Evolutionary conservation across 345 rosid genomes (phyloP).

Genomic region (Camelina sativa): DNA sequence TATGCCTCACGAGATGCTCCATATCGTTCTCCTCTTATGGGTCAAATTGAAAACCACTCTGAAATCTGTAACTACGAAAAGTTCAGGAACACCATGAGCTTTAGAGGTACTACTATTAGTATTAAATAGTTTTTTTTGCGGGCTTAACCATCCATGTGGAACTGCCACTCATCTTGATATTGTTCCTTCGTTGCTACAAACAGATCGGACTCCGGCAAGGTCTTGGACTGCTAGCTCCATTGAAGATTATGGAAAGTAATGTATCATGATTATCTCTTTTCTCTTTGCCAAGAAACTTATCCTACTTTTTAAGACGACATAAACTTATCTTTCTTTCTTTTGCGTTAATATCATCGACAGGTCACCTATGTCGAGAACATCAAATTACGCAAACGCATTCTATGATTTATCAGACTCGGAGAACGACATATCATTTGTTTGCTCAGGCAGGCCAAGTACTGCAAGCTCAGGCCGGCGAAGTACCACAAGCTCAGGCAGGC

Average conservation of each 20-base stretch:
- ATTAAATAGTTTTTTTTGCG: neutral
- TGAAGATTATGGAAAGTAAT: constrained; percentile 62
- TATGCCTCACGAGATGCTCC: constrained; percentile 69
- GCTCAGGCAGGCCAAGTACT: constrained; percentile 39
- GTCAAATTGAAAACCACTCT: constrained; percentile 53
- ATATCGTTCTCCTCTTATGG: constrained; percentile 60
- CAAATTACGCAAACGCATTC: constrained; percentile 47
- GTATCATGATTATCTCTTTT: constrained; percentile 29
- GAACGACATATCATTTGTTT: constrained; percentile 73
- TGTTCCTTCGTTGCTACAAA: constrained; percentile 27
- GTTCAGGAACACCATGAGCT: constrained; percentile 47
- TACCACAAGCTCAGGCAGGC: constrained; percentile 38
- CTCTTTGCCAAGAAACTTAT: constrained; percentile 2
- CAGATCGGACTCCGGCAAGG: constrained; percentile 56
- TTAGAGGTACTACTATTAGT: constrained; percentile 54
- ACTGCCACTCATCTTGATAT: neutral
- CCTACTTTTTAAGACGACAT: neutral
- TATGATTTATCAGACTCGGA: constrained; percentile 62
- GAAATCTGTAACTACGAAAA: constrained; percentile 40
- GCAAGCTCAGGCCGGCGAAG: constrained; percentile 31
- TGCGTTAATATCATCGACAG: constrained; percentile 47
- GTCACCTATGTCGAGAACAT: constrained; percentile 54
- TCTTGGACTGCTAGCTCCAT: constrained; percentile 55
- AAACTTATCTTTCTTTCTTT: neutral
- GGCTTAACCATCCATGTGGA: neutral